These are phyloP conservation scores for Dothistroma septosporum DNA, from an alignment of 2,329 filamentous ascomycete genomes.

Conservation along the genomic window DNA sequence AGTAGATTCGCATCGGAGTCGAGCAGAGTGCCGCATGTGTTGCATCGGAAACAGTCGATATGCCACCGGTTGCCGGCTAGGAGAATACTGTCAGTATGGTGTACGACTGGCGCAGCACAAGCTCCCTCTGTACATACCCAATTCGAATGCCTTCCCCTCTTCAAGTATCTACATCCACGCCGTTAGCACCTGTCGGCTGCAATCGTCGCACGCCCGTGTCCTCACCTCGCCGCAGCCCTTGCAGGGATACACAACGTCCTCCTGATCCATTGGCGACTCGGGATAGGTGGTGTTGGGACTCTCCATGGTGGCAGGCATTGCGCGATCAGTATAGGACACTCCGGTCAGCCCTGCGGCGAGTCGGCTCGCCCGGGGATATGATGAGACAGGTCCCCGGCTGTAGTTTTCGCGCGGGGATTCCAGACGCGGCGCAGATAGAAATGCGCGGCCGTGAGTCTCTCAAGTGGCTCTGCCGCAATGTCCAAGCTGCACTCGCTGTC, in stretches of 20 bases:
- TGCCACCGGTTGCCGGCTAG: slow-evolving; percentile 53
- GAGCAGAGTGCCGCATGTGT: slow-evolving; percentile 89
- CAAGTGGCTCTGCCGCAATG: not conserved
- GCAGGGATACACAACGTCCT: slow-evolving; percentile 78
- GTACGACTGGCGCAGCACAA: not conserved
- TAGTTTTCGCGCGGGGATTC: not conserved
- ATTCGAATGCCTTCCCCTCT: slow-evolving; percentile 96
- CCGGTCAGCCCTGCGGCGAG: slow-evolving; percentile 9
- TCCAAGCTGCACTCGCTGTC: not conserved
- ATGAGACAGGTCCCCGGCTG: not conserved
- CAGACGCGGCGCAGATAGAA: not conserved
- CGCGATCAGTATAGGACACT: slow-evolving; percentile 9
- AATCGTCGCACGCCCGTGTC: not conserved
- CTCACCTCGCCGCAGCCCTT: slow-evolving; percentile 87
- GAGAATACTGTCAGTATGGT: slow-evolving; percentile 9
- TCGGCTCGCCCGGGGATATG: slow-evolving; percentile 5
- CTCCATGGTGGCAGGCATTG: slow-evolving; percentile 39
- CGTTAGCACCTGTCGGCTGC: slow-evolving; percentile 8
- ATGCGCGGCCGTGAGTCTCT: not conserved
- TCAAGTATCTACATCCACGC: slow-evolving; percentile 70
- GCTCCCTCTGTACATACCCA: slow-evolving; percentile 58
- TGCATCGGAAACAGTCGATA: slow-evolving; percentile 81
- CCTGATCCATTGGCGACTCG: slow-evolving; percentile 66
- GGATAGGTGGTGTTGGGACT: slow-evolving; percentile 60
- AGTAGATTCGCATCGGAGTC: slow-evolving; percentile 97